Evolutionary conservation across 116 monocot genomes (phyloP).

Genomic region (Dioscorea cayenensis): DNA sequence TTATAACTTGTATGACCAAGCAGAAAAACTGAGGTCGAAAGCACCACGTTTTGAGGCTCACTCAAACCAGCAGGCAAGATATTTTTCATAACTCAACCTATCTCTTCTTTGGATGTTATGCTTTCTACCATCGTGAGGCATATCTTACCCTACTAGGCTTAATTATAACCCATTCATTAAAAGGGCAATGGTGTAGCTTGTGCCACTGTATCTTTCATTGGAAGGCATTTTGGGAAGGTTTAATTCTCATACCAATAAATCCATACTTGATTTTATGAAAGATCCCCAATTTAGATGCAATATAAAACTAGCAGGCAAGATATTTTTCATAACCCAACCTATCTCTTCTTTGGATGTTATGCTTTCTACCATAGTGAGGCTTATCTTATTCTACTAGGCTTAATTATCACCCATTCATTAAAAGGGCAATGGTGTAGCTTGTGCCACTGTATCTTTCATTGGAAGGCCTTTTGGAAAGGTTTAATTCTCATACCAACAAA

Average conservation of each 20-base stretch:
- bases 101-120: neutral
- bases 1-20: conserved; percentile 87
- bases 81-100: neutral
- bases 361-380: too few relatives aligned
- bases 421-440: neutral
- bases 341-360: too few relatives aligned
- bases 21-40: conserved; percentile 90
- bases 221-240: neutral
- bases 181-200: neutral
- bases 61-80: conserved; percentile 73
- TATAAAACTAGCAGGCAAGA: too few relatives aligned
- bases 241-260: neutral
- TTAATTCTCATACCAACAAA: neutral
- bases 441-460: neutral
- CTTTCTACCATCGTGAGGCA: neutral
- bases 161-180: neutral
- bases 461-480: neutral
- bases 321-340: too few relatives aligned
- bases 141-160: neutral
- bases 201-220: neutral
- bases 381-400: too few relatives aligned
- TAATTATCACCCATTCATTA: neutral
- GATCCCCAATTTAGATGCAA: neutral
- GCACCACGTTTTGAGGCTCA: conserved; percentile 94
- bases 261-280: neutral